Conservation (phyloP, 2,329 filamentous ascomycete species). For the Colletotrichum liriopes region DNA sequence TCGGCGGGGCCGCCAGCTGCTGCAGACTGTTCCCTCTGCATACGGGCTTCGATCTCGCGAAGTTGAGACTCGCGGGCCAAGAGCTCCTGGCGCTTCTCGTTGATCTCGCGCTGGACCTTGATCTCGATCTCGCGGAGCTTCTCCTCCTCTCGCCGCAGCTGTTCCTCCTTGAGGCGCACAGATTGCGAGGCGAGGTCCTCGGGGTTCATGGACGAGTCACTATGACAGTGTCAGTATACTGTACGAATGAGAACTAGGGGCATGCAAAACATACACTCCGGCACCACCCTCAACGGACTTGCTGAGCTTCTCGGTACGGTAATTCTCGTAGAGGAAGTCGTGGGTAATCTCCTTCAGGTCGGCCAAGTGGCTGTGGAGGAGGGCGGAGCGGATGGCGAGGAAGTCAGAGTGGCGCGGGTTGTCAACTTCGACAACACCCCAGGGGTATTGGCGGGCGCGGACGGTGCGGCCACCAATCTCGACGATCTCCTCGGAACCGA, state of each 20-base stretch:
- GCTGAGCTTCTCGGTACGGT: slow-evolving; percentile 99
- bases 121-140: slow-evolving; percentile 99
- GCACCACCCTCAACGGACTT: slow-evolving; percentile 97
- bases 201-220: slow-evolving; percentile 94
- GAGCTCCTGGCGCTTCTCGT: slow-evolving; percentile 99
- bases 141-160: slow-evolving; percentile 98
- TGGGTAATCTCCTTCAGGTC: slow-evolving; percentile 99
- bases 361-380: slow-evolving; percentile 97
- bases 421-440: slow-evolving; percentile 99
- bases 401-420: slow-evolving; percentile 99
- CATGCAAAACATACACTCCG: slow-evolving; percentile 79
- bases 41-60: slow-evolving; percentile 97
- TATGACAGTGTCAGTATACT: slow-evolving; percentile 53
- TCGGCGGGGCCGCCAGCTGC: slow-evolving; percentile 59
- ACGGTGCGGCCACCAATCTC: slow-evolving; percentile 95
- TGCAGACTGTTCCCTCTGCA: slow-evolving; percentile 86
- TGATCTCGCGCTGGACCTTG: slow-evolving; percentile 99
- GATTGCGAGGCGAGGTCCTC: slow-evolving; percentile 97
- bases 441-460: slow-evolving; percentile 96
- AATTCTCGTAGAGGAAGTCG: slow-evolving; percentile 99
- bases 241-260: neutral
- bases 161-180: slow-evolving; percentile 99
- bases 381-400: slow-evolving; percentile 94
- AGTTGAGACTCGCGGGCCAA: slow-evolving; percentile 97
- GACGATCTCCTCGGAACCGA: slow-evolving; percentile 94